Base-by-base conservation (phyloP, 148 eudicot species). In the Dysphania ambrosioides region DNA sequence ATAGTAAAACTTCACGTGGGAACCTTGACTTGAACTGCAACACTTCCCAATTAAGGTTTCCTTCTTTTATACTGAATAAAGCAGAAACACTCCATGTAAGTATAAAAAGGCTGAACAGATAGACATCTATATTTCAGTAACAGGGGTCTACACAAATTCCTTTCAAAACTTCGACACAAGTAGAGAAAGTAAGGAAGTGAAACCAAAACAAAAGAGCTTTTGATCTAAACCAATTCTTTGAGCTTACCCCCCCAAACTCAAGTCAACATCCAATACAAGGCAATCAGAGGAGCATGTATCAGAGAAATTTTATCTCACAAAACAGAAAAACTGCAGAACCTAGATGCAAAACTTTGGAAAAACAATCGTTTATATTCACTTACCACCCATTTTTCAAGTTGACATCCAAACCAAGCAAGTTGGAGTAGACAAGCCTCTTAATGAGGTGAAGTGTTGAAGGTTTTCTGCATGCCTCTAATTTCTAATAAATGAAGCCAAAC, bases 1-100 rank as follows among this genome's bases (percentile, higher is more conserved):
- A 95, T 8, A 95, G 86, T 81, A 95, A 80, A 82, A 92, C 87
- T 87, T 95, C 99, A 70, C 99, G 97, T 6, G 99, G 97, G 82
- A 95, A 95, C 78, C 83, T 89, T 74, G 97, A 87, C 89, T 95
- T 95, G 86, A 95, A 95, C 82, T 87, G 88, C 84, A 95, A 79
- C 51, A 95, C 83, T 85, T 95, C 99, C 87, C 86, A 88, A 82
- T 95, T 95, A 66, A 95, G 94, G 72, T 87, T 82, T 80, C 99
- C 99, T 86, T 95, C 99, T 86, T 92, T 92, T 44, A 92, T 77
- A 84, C 99, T 95, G 82, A 77, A 84, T 12, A 31, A 34, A 77
- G 32, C 42, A 79, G 74, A 68, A 53, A 26, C 23, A 44, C n/a
- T 72, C 32, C 59, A 72, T 63, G 76, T 72, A 36, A 75, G 31